Conservation (phyloP, 768 basidiomycete genomes). For the Suillus discolor region DNA sequence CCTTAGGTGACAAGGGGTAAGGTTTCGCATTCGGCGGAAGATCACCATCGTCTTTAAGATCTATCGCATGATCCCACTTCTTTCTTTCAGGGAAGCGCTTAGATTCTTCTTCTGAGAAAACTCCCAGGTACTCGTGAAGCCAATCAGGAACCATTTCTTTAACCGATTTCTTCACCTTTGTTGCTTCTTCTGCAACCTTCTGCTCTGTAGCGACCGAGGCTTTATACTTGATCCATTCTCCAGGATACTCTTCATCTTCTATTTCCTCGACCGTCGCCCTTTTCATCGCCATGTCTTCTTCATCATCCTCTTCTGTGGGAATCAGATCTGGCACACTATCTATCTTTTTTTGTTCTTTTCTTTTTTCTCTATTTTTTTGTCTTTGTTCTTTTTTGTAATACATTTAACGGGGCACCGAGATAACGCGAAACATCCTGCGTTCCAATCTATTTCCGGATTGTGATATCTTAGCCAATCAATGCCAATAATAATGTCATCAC, state of each 20-base stretch:
- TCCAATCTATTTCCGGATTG: not conserved
- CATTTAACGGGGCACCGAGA: not conserved
- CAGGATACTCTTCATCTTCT: not conserved
- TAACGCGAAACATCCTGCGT: not conserved
- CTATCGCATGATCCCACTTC: constrained; percentile 14
- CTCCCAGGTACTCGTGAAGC: not conserved
- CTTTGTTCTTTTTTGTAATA: not conserved
- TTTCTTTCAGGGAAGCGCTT: constrained; percentile 6
- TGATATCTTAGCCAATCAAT: not conserved
- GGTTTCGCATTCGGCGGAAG: not conserved
- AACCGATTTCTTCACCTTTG: not conserved
- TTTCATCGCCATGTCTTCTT: rapidly evolving
- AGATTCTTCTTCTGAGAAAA: constrained; percentile 8
- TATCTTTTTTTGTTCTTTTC: not conserved
- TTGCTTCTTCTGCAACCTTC: not conserved
- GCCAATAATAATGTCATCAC: not conserved
- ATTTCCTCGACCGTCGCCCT: not conserved
- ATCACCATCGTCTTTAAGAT: not conserved
- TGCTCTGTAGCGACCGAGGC: not conserved
- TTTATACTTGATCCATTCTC: not conserved
- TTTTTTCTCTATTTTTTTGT: not conserved
- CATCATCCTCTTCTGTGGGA: not conserved
- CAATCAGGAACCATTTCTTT: not conserved
- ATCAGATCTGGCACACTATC: too few relatives aligned
- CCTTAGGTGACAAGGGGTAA: not conserved